These are phyloP conservation scores for Oxalis stricta DNA, from an alignment of 441 rosid genomes.

Conservation along the genomic window DNA sequence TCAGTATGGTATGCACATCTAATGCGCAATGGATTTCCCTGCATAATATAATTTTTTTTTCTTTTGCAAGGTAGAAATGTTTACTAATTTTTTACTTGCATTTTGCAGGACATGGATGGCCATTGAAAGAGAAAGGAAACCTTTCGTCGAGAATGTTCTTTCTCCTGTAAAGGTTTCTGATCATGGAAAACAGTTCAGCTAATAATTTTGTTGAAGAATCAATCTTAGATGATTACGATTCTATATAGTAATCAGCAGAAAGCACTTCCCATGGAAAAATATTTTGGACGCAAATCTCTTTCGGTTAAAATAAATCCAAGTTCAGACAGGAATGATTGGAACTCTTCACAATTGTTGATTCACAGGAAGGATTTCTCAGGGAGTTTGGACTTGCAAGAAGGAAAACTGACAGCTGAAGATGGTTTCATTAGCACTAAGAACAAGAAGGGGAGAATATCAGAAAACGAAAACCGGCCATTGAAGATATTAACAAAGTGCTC, in stretches of 20 bases:
- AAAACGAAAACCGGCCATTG: constrained; percentile 13
- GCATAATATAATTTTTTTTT: neutral
- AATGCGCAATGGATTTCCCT: too few relatives aligned
- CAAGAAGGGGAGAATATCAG: constrained; percentile 13
- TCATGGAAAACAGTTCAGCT: constrained; percentile 6
- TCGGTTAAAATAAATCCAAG: neutral
- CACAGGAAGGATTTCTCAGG: neutral
- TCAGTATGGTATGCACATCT: too few relatives aligned
- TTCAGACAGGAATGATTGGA: neutral
- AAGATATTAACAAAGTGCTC: constrained; percentile 15
- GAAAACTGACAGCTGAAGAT: constrained; percentile 3
- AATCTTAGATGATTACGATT: constrained; percentile 14
- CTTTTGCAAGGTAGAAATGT: too few relatives aligned
- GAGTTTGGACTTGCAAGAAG: constrained; percentile 4
- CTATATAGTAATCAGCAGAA: constrained; percentile 9
- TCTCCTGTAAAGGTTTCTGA: constrained; percentile 1
- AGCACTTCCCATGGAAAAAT: constrained; percentile 8
- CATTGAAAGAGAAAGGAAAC: neutral
- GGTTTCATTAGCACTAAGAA: constrained; percentile 45
- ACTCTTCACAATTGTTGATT: constrained; percentile 1
- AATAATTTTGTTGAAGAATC: constrained; percentile 9
- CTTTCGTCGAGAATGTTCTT: neutral
- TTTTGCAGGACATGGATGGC: constrained; percentile 9
- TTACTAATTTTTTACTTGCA: neutral
- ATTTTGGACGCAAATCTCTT: neutral